Percentiles rank a stretch among this genome's conserved stretches.
Evolutionary conservation across 2,329 filamentous ascomycete species (phyloP).

Genomic region (Tolypocladium amazonense): DNA sequence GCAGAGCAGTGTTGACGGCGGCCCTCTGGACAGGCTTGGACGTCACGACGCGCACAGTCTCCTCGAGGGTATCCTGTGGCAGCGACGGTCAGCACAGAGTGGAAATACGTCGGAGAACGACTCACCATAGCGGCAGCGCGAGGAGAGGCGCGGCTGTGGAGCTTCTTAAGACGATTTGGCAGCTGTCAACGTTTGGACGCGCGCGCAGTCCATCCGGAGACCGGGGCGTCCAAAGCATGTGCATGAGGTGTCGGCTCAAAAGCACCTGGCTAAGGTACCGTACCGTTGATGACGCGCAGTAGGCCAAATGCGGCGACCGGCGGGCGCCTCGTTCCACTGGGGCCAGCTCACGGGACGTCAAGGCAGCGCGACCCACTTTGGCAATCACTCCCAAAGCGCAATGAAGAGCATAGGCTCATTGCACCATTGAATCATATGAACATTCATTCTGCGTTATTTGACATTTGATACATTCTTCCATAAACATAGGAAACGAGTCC

Average conservation of each 20-base stretch:
- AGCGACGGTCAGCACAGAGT: not conserved
- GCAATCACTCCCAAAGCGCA: not conserved
- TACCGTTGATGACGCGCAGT: not conserved
- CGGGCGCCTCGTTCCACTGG: not conserved
- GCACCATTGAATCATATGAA: not conserved
- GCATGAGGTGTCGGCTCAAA: not conserved
- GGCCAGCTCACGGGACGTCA: not conserved
- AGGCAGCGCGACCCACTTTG: too few species aligned
- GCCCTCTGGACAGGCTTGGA: slow-evolving; percentile 40
- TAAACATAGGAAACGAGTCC: not conserved
- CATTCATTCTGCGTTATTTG: not conserved
- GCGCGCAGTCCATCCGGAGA: not conserved
- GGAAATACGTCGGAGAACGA: not conserved
- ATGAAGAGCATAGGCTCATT: too few species aligned
- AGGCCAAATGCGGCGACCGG: not conserved
- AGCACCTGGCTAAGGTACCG: not conserved
- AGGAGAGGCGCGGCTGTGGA: not conserved
- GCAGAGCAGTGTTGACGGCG: slow-evolving; percentile 35
- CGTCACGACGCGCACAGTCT: slow-evolving; percentile 28
- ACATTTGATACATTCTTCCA: slow-evolving; percentile 1
- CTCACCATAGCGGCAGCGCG: slow-evolving; percentile 1
- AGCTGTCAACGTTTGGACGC: not conserved
- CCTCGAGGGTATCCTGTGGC: slow-evolving; percentile 23
- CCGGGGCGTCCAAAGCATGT: not conserved
- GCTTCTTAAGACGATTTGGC: not conserved